phyloP scores from a whole-genome alignment of 495 filamentous ascomycete genomes.

The Oleoguttula mirabilis region DNA sequence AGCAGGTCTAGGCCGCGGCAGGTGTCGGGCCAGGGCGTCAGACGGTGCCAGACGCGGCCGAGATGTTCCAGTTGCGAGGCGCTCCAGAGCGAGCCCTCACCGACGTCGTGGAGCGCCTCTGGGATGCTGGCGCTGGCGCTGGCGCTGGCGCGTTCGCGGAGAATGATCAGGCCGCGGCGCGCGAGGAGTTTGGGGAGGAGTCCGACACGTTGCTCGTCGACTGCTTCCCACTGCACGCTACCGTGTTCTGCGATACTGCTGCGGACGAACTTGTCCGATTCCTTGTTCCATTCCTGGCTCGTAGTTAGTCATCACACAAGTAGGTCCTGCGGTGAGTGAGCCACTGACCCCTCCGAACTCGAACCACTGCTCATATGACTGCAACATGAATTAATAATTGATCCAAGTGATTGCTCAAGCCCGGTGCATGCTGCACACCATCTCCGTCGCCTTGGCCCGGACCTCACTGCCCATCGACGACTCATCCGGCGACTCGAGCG shows the following conservation, averaged over 20 bases:
- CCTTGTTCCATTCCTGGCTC: constrained; percentile 9
- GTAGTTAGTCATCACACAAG: background rate
- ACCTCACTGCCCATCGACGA: constrained; percentile 10
- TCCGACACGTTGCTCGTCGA: constrained; percentile 2
- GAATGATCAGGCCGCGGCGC: constrained; percentile 5
- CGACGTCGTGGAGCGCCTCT: constrained; percentile 17
- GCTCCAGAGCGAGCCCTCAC: constrained; percentile 43
- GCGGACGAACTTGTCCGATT: background rate
- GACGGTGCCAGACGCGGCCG: constrained; percentile 54
- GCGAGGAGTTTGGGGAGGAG: background rate
- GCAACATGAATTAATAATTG: constrained; percentile 1
- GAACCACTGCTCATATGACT: constrained; percentile 9
- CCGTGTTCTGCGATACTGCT: constrained; percentile 3
- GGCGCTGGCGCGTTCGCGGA: background rate
- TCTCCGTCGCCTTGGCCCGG: constrained; percentile 8
- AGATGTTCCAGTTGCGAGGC: constrained; percentile 45
- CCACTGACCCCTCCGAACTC: constrained; percentile 7
- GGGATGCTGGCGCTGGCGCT: background rate
- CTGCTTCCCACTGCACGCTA: constrained; percentile 3
- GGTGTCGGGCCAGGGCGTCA: constrained; percentile 57
- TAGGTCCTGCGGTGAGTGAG: background rate
- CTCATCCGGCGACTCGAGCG: constrained; percentile 8
- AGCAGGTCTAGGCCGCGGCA: constrained; percentile 42
- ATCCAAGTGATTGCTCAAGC: background rate
- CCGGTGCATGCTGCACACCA: constrained; percentile 4